Evolutionary conservation across 164 flowering plant species (phyloP), one percentile per base, ranked within the genome.

Genomic region (Akebia trifoliata): DNA sequence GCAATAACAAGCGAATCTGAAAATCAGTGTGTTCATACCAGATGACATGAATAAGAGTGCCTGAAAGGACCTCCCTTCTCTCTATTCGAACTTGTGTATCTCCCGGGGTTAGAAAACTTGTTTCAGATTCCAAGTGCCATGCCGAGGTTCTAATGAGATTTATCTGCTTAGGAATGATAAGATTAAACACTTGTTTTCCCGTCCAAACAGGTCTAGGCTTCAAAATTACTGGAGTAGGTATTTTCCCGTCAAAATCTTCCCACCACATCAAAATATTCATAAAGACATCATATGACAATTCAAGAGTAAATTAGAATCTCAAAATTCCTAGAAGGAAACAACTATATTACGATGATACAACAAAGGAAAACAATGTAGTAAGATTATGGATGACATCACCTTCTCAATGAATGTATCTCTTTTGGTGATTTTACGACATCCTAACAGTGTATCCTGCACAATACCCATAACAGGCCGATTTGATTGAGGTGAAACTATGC

Each of bases 211-310:
- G 99, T 57, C 84, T 79, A 46, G 97, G 99, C 79, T 87, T 87
- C 78, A 87, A 67, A 72, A 94, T 86, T 25, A 93, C 82, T 7
- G 99, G 99, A 39, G 92, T 83, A 45, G 99, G 97, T 67, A 94
- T 69, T 76, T 90, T 94, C 46, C 99, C 99, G 67, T 94, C 99
- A 74, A 94, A 94, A 69, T 94, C 97, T 66, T 94, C 99, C 99
- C 99, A 94, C 99, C 99, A 94, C 96, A 94, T 90, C 70, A 94
- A 78, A 28, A 78, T 90, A 65, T 94, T 94, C 96, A 94, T 90
- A 45, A 87, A 94, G 28, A 94, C 99, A 74, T 94, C 99, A 97
- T 93, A 76, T 62, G 75, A 53, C 8, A 56, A 35, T 4, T n/a
- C 10, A 30, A 54, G 1, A 31, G 35, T 7, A 44, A 31, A 50